Conservation (phyloP, 2,329 filamentous ascomycete genomes). For the Rhinocladiella mackenziei region DNA sequence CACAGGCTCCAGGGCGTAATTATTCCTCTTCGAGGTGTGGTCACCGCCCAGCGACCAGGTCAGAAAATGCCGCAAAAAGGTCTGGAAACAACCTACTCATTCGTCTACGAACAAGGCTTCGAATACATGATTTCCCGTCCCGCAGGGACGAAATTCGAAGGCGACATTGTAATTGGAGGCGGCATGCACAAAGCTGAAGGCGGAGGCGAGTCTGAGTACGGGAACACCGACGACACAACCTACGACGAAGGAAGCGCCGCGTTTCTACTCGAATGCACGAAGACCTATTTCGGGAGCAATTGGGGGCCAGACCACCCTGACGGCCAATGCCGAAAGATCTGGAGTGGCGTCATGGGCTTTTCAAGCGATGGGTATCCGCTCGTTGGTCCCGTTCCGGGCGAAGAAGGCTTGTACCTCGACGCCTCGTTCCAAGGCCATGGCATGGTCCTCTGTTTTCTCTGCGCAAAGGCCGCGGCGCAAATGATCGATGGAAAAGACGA, state of each 20-base stretch:
- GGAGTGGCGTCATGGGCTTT: conserved; percentile 58
- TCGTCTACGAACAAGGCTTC: conserved; percentile 34
- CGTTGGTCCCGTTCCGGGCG: conserved; percentile 46
- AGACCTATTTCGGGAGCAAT: conserved; percentile 35
- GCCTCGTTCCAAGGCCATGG: conserved; percentile 27
- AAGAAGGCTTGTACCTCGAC: conserved; percentile 30
- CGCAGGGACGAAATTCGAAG: conserved; percentile 28
- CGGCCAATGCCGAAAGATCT: conserved; percentile 45
- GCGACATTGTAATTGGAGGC: conserved; percentile 34
- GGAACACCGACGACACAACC: conserved; percentile 32
- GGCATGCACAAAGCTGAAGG: conserved; percentile 22
- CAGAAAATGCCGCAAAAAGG: conserved; percentile 26
- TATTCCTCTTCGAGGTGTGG: conserved; percentile 50
- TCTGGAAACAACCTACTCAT: conserved; percentile 28
- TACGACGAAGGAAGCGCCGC: conserved; percentile 29
- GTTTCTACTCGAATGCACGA: conserved; percentile 30
- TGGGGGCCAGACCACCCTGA: conserved; percentile 46
- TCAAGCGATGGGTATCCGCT: conserved; percentile 52
- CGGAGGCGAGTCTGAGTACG: conserved; percentile 21
- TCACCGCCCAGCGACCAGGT: conserved; percentile 43
- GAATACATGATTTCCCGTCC: conserved; percentile 38
- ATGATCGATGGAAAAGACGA: conserved; percentile 20
- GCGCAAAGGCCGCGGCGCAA: conserved; percentile 18
- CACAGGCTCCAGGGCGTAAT: conserved; percentile 46
- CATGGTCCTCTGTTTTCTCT: conserved; percentile 27